These are phyloP conservation scores for Phytophthora cryptogea DNA, from an alignment of 352 stramenopile genomes.

Conservation along the genomic window DNA sequence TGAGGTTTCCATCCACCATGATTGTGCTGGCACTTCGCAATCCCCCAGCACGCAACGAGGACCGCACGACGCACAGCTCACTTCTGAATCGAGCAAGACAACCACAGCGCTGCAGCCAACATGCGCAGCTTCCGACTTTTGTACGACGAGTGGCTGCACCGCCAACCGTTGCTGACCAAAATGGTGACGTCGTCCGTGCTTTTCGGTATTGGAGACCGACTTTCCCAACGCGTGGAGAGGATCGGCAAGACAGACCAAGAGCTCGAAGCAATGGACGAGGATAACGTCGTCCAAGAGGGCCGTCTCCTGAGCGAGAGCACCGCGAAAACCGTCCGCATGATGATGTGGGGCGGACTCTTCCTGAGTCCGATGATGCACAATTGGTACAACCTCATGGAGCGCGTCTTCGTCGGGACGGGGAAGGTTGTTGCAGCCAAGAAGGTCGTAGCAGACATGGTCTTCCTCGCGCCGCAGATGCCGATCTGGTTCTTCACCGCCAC, in stretches of 20 bases:
- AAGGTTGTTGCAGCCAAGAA: conserved; percentile 36
- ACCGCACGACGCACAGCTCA: neutral
- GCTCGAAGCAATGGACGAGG: conserved; percentile 13
- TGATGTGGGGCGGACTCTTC: conserved; percentile 86
- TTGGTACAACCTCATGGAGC: conserved; percentile 88
- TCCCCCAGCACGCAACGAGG: neutral
- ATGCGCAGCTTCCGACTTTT: conserved; percentile 30
- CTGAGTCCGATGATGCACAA: conserved; percentile 89
- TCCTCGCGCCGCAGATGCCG: conserved; percentile 33
- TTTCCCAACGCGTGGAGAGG: conserved; percentile 35
- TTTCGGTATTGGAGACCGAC: conserved; percentile 57
- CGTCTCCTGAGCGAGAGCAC: conserved; percentile 21
- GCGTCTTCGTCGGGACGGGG: conserved; percentile 24
- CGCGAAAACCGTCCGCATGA: conserved; percentile 52
- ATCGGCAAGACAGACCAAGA: conserved; percentile 27
- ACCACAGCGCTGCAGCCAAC: neutral
- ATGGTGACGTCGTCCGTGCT: conserved; percentile 56
- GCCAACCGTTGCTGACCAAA: conserved; percentile 58
- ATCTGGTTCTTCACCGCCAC: conserved; percentile 41
- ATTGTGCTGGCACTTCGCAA: neutral
- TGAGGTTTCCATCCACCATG: neutral
- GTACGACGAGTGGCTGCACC: conserved; percentile 52
- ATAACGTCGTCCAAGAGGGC: conserved; percentile 7
- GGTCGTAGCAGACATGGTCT: conserved; percentile 39
- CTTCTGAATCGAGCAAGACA: neutral